A percentile compares a stretch with the other conserved stretches of the same genome.
Evolutionary conservation across 2,329 filamentous ascomycete species (phyloP).

Genomic region (Podosphaera leucotricha): DNA sequence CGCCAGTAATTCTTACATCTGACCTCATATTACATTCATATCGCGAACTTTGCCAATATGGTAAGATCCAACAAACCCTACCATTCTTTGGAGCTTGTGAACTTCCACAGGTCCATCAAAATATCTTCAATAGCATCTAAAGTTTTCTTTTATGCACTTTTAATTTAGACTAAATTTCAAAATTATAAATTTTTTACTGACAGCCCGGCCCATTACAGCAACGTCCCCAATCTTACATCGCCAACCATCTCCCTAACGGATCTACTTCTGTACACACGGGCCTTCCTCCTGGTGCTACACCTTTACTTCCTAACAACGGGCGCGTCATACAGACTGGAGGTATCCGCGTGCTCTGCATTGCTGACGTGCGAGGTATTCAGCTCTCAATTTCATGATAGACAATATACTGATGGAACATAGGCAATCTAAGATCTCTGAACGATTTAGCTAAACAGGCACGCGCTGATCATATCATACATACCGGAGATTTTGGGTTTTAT

Average conservation of each 20-base stretch:
- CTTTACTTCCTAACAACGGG: conserved; percentile 43
- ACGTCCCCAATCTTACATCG: conserved; percentile 15
- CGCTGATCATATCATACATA: conserved; percentile 95
- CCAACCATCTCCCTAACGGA: conserved; percentile 37
- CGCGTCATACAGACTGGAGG: conserved; percentile 41
- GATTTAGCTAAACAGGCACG: conserved; percentile 85
- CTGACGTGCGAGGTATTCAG: conserved; percentile 42
- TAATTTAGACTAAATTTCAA: not conserved
- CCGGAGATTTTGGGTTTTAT: conserved; percentile 97
- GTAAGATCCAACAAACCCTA: not conserved
- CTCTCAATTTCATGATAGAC: not conserved
- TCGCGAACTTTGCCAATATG: not conserved
- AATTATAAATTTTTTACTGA: conserved; percentile 7
- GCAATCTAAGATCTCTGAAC: conserved; percentile 86
- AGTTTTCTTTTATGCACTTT: not conserved
- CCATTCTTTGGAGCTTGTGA: not conserved
- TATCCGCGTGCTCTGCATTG: conserved; percentile 44
- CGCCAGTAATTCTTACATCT: not conserved
- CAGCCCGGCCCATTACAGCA: conserved; percentile 10
- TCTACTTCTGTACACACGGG: conserved; percentile 22
- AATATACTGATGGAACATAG: conserved; percentile 24
- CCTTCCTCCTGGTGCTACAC: conserved; percentile 34
- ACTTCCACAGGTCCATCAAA: not conserved
- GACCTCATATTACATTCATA: not conserved
- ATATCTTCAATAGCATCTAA: not conserved